Percentiles rank a stretch among this genome's conserved stretches.
Conservation (phyloP, 2,329 filamentous ascomycete species). For the Ceratocystis albifundus region DNA sequence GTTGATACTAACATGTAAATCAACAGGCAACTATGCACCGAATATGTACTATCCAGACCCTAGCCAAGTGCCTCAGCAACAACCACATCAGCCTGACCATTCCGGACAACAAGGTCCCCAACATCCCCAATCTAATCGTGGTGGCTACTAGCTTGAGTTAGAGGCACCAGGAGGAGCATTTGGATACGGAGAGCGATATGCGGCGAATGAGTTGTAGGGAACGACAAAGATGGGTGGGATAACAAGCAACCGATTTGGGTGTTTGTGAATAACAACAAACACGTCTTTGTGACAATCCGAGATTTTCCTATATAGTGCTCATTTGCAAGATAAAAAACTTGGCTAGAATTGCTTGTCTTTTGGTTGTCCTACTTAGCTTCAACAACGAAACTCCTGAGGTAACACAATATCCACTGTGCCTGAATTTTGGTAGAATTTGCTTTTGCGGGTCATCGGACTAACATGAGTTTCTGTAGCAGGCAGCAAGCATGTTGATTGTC, state of each 20-base stretch:
- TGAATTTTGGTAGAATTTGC: background rate
- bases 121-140: constrained; percentile 27
- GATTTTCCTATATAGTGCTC: background rate
- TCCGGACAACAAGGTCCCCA: constrained; percentile 7
- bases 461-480: background rate
- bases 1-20: background rate
- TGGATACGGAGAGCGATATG: background rate
- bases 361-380: background rate
- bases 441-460: constrained; percentile 14
- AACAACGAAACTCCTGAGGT: background rate
- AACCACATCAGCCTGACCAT: constrained; percentile 29
- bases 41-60: constrained; percentile 35
- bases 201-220: background rate
- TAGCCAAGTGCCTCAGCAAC: constrained; percentile 33
- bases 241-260: background rate
- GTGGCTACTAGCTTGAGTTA: constrained; percentile 34
- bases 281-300: background rate
- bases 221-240: background rate
- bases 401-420: constrained; percentile 3
- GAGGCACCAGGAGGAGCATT: background rate
- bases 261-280: background rate
- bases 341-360: background rate
- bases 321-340: background rate
- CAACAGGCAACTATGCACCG: constrained; percentile 14
- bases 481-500: background rate